Base-by-base conservation (phyloP, 306 rosid species). In the Abrus precatorius region DNA sequence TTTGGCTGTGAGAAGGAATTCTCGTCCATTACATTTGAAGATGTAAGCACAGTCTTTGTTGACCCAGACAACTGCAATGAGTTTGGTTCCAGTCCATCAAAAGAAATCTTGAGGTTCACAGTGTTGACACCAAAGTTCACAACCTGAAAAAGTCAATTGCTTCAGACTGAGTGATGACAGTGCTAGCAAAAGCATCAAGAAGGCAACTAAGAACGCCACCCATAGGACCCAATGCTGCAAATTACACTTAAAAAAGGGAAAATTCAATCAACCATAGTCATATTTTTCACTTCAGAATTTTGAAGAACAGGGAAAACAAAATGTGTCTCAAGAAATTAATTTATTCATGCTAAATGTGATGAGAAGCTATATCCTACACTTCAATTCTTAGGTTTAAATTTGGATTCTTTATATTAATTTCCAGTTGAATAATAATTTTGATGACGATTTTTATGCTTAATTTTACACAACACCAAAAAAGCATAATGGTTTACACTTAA, bases 21-120 rank as follows among this genome's bases (percentile, higher is more conserved):
- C 79, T 95, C 99, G 61, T 95, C 98, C 92, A 74, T 89, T 62
- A 88, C 74, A 81, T 91, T 90, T 77, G 44, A 44, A 66, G 99
- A 90, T 1, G 96, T 91, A 65, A 95, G 90, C 36, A 95, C 83
- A 10, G 92, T 89, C 88, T 75, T 83, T 3, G 74, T 83, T 38
- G 93, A 85, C 38, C 94, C 92, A 10, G 93, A 85, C 49, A 85
- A 53, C 40, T 44, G 72, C 41, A 73, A 54, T 64, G 86, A 72
- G 78, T 87, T 88, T 7, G 79, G 81, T 70, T 83, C 92, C 82
- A 91, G 83, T 64, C 91, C 92, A 8, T 55, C 54, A 11, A 91
- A 49, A 27, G 79, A 72, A 53, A 95, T 84, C 72, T 74, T 78
- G 72, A 95, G 88, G 75, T 82, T 87, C 81, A 90, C 97, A 0